Evolutionary conservation across 192 early-diverging fungal genomes (phyloP).

Genomic region (Coemansia javaensis): DNA sequence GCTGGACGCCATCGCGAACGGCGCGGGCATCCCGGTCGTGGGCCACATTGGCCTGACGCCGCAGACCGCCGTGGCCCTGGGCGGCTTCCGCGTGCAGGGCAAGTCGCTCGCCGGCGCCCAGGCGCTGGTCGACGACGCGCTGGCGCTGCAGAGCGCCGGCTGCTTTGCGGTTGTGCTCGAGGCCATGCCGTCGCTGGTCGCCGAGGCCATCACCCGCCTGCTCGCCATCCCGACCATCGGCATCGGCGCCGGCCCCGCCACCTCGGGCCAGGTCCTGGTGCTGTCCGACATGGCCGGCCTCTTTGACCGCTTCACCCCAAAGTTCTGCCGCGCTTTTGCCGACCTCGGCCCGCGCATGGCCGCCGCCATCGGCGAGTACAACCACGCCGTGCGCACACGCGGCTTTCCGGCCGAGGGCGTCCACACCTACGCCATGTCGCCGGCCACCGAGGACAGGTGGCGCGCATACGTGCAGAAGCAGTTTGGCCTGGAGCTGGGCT

Average conservation of each 20-base stretch:
- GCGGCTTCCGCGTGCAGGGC: slow-evolving; percentile 90
- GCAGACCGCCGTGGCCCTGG: slow-evolving; percentile 79
- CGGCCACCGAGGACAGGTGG: slow-evolving; percentile 42
- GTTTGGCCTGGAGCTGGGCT: slow-evolving; percentile 33
- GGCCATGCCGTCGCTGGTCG: slow-evolving; percentile 87
- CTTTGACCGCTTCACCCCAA: slow-evolving; percentile 87
- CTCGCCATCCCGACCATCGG: slow-evolving; percentile 91
- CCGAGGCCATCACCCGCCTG: slow-evolving; percentile 71
- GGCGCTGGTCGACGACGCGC: slow-evolving; percentile 75
- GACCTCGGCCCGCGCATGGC: slow-evolving; percentile 68
- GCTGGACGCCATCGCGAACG: slow-evolving; percentile 65
- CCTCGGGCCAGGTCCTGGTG: slow-evolving; percentile 94
- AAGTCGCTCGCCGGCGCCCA: slow-evolving; percentile 76
- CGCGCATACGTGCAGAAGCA: slow-evolving; percentile 29
- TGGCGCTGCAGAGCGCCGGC: slow-evolving; percentile 86
- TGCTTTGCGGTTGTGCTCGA: slow-evolving; percentile 89
- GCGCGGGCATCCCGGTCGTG: slow-evolving; percentile 88
- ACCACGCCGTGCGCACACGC: slow-evolving; percentile 68
- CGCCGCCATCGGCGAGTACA: slow-evolving; percentile 68
- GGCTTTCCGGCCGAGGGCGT: slow-evolving; percentile 67
- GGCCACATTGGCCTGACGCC: slow-evolving; percentile 96
- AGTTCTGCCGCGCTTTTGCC: slow-evolving; percentile 89
- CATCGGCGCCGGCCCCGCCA: slow-evolving; percentile 85
- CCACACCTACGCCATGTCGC: slow-evolving; percentile 68
- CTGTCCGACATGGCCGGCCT: slow-evolving; percentile 86